These are phyloP conservation scores for Cutaneotrichosporon cutaneum DNA, from an alignment of 1,284 basidiomycete genomes.

Conservation along the genomic window DNA sequence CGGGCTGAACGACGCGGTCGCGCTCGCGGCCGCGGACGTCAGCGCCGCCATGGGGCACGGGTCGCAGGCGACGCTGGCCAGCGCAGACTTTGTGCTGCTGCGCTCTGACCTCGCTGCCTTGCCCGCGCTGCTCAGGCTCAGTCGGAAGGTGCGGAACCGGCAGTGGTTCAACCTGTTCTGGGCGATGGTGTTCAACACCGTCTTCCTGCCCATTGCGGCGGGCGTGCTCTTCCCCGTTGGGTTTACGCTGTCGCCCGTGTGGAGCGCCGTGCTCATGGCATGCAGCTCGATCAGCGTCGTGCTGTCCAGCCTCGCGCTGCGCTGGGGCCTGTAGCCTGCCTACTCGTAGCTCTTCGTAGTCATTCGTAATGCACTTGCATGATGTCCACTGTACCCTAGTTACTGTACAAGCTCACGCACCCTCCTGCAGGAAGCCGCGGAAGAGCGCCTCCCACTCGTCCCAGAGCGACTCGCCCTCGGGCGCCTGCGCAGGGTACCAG, in stretches of 20 bases:
- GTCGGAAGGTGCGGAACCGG: constrained; percentile 80
- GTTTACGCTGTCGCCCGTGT: constrained; percentile 92
- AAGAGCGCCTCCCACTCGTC: constrained; percentile 15
- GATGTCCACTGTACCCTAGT: neutral
- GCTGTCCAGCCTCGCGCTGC: constrained; percentile 80
- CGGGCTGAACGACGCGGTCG: constrained; percentile 98
- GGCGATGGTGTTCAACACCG: constrained; percentile 88
- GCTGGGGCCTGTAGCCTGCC: constrained; percentile 75
- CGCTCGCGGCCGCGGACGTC: constrained; percentile 88
- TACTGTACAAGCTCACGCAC: neutral
- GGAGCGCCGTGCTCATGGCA: constrained; percentile 98
- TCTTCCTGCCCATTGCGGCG: constrained; percentile 98
- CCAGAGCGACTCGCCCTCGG: constrained; percentile 5
- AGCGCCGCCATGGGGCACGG: constrained; percentile 95
- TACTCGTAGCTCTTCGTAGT: too few relatives aligned
- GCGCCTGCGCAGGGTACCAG: neutral
- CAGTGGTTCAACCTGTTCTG: constrained; percentile 82
- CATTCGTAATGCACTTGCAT: too few relatives aligned
- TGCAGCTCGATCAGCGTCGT: constrained; percentile 96
- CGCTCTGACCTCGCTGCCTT: constrained; percentile 92
- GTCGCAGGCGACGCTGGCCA: constrained; percentile 96
- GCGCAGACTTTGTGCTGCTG: constrained; percentile 97
- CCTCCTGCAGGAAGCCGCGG: constrained; percentile 3
- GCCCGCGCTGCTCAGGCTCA: constrained; percentile 88
- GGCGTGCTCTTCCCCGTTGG: constrained; percentile 84